Evolutionary conservation across 495 filamentous ascomycete genomes (phyloP), one percentile per base, ranked within the genome.

Genomic region (Ramalina peruviana): DNA sequence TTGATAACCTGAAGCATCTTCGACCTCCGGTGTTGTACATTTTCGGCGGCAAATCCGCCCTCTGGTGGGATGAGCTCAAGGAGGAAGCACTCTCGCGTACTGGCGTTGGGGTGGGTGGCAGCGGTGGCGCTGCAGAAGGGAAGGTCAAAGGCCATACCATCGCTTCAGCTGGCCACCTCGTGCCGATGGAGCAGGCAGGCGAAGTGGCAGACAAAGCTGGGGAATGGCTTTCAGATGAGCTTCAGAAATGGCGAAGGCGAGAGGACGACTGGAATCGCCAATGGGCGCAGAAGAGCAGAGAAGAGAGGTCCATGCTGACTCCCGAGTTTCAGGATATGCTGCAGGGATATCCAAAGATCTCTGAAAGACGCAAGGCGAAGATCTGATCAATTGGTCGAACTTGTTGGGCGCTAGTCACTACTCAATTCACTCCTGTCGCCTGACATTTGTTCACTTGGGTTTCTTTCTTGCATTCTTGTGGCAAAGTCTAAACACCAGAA

Each of bases 1-100:
- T 85, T 50, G 53, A 67, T 1, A 68, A 79, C 42, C 73, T 98
- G 4, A 79, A 80, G 0, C 60, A 73, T 52, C 65, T 98, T 33
- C 75, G 83, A 2, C 87, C 90, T 0, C 81, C 79, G n/a, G 81
- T 84, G 17, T 66, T 95, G 17, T 98, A 88, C 65, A 68, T 96
- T 42, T 88, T 89, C 62, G 90, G 80, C 26, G 75, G 64, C 6
- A 66, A 71, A 33, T 86, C 80, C 10, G 62, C 76, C 6, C 71
- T 95, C 54, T 83, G 77, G 21, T 36, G 58, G 0, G 78, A 82
- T 0, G 51, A 60, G 16, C 64, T 68, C 65, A 65, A 67, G 21
- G 62, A 65, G 9, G 68, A 69, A 30, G 74, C 72, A 51, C 54
- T 75, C 36, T 54, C 64, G 1, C 59, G 57, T 15, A 76, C 73